A percentile compares a stretch with the other conserved stretches of the same genome.
These are phyloP conservation scores for Corrigiola litoralis DNA, from an alignment of 179 eudicot species.

Conservation along the genomic window DNA sequence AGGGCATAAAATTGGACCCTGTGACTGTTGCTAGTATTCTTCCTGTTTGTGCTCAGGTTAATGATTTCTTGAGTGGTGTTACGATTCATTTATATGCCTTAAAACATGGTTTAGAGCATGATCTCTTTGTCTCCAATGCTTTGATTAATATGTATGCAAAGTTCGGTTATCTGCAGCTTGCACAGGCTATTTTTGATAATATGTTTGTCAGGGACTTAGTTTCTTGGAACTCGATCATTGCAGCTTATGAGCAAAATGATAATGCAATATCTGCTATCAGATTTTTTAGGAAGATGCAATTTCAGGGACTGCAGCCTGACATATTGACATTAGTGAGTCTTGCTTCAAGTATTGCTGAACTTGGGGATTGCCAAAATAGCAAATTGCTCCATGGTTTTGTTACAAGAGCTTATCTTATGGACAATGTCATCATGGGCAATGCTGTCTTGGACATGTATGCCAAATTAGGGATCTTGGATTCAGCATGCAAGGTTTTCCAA, in stretches of 20 bases:
- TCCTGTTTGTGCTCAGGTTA: conserved; percentile 41
- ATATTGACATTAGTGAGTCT: conserved; percentile 41
- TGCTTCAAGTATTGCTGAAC: conserved; percentile 42
- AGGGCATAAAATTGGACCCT: conserved; percentile 34
- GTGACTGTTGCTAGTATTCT: conserved; percentile 50
- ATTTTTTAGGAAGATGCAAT: conserved; percentile 30
- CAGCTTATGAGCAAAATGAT: conserved; percentile 44
- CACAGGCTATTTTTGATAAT: conserved; percentile 35
- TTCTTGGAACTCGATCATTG: conserved; percentile 47
- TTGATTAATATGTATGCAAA: conserved; percentile 47
- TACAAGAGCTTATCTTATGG: conserved; percentile 31
- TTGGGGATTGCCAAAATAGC: conserved; percentile 30
- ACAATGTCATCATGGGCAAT: conserved; percentile 33
- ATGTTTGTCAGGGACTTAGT: conserved; percentile 35
- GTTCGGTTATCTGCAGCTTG: conserved; percentile 33
- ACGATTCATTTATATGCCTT: conserved; percentile 42
- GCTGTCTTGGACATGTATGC: conserved; percentile 53
- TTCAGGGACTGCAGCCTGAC: conserved; percentile 38
- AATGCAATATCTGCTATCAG: conserved; percentile 23
- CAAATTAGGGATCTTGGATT: conserved; percentile 37
- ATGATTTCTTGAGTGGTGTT: conserved; percentile 29
- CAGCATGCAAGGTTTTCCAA: conserved; percentile 33
- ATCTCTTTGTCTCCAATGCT: conserved; percentile 47
- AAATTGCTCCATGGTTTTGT: conserved; percentile 40
- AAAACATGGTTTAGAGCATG: conserved; percentile 46